Conservation (phyloP, 306 rosid genomes). For the Parietaria judaica region DNA sequence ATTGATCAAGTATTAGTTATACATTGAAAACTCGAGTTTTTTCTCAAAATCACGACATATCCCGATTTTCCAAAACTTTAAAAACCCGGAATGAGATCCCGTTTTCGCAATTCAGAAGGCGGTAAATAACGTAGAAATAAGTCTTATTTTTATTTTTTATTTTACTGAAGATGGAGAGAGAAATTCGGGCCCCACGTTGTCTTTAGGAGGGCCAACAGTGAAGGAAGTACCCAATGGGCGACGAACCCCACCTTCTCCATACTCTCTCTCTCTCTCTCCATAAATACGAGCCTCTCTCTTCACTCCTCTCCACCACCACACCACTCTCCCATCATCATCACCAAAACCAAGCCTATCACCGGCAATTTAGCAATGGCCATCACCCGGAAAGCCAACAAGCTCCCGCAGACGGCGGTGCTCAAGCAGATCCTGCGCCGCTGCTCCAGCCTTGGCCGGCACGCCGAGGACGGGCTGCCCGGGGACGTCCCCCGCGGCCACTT, state of each 20-base stretch:
- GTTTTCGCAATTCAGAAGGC: too few species aligned
- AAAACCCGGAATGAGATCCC: too few species aligned
- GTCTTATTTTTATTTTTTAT: too few species aligned
- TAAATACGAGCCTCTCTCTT: not conserved
- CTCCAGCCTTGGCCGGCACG: constrained; percentile 59
- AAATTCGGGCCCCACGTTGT: not conserved
- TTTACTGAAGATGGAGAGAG: too few species aligned
- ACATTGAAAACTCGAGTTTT: too few species aligned
- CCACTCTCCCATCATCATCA: constrained; percentile 14
- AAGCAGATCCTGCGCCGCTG: constrained; percentile 80
- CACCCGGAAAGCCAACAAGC: constrained; percentile 53
- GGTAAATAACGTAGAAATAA: too few species aligned
- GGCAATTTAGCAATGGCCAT: constrained; percentile 37
- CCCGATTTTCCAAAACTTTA: too few species aligned
- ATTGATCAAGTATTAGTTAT: too few species aligned
- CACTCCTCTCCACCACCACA: constrained; percentile 14
- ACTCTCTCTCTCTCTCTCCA: not conserved
- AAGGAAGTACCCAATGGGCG: constrained; percentile 37
- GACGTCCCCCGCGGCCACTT: constrained; percentile 95
- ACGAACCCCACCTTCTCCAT: constrained; percentile 52
- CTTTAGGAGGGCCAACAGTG: constrained; percentile 33
- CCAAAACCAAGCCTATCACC: not conserved
- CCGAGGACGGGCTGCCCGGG: constrained; percentile 47
- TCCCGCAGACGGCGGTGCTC: constrained; percentile 55
- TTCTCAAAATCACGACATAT: too few species aligned